phyloP scores from a whole-genome alignment of 768 basidiomycete genomes.

The Tulasnella sp. region DNA sequence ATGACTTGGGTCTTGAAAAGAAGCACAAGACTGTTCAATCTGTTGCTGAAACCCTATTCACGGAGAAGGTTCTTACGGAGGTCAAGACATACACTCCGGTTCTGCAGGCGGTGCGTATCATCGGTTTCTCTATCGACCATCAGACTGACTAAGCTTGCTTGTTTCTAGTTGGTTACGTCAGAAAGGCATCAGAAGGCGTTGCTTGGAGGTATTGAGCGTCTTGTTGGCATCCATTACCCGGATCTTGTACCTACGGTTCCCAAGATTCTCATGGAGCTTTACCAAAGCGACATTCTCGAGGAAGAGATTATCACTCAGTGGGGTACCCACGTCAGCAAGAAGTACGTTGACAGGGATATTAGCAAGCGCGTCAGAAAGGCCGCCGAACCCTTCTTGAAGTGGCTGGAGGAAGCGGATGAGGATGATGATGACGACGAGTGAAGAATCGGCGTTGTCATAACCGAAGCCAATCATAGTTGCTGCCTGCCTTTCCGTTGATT shows the following conservation, averaged over 20 bases:
- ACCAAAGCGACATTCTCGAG: constrained; percentile 83
- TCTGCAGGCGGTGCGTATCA: constrained; percentile 55
- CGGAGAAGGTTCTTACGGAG: constrained; percentile 51
- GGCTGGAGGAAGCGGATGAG: constrained; percentile 82
- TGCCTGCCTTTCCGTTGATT: no score
- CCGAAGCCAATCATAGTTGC: no score
- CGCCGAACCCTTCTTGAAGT: constrained; percentile 91
- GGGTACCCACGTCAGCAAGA: constrained; percentile 94
- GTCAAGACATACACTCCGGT: constrained; percentile 52
- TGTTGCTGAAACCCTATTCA: constrained; percentile 74
- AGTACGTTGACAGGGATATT: constrained; percentile 88
- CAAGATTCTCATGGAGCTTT: constrained; percentile 87
- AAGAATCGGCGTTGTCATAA: no score
- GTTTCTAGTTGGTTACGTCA: constrained; percentile 59
- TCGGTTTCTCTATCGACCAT: background rate
- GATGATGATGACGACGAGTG: constrained; percentile 39
- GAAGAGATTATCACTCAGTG: constrained; percentile 83
- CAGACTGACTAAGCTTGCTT: constrained; percentile 12
- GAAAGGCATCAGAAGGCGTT: constrained; percentile 95
- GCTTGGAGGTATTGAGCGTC: constrained; percentile 83
- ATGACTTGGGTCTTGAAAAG: constrained; percentile 84
- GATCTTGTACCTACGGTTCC: constrained; percentile 61
- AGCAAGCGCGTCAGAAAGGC: constrained; percentile 95
- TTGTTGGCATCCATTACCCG: constrained; percentile 61
- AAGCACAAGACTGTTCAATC: constrained; percentile 85